Conservation (phyloP, 2,329 filamentous ascomycete species). For the Fusarium sarcochroum region DNA sequence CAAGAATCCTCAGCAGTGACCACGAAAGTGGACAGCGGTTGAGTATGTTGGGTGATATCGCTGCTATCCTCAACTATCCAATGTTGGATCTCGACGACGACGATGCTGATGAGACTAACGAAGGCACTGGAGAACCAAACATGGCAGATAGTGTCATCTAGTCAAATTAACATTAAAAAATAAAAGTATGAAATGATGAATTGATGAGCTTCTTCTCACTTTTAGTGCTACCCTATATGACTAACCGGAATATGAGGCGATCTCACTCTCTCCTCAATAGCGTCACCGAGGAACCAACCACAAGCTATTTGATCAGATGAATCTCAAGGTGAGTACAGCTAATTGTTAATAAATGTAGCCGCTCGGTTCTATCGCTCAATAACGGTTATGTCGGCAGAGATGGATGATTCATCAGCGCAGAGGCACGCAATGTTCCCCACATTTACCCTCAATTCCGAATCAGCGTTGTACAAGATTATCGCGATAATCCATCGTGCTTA, state of each 20-base stretch:
- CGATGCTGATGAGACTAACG: conserved; percentile 59
- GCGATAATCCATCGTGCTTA: background rate
- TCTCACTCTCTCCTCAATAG: background rate
- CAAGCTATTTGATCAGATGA: too few relatives aligned
- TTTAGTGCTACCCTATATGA: conserved; percentile 14
- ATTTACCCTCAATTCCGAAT: background rate
- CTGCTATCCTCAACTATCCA: conserved; percentile 91
- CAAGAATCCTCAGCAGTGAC: conserved; percentile 89
- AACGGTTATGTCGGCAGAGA: background rate
- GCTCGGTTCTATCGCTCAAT: too few relatives aligned
- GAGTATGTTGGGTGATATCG: conserved; percentile 87
- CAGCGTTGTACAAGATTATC: background rate
- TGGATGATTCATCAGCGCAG: background rate
- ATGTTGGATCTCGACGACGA: conserved; percentile 85
- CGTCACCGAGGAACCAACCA: too few relatives aligned
- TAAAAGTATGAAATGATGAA: conserved; percentile 21
- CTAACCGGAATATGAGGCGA: too few relatives aligned
- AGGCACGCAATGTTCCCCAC: background rate
- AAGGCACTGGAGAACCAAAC: conserved; percentile 46
- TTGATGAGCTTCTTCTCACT: conserved; percentile 4
- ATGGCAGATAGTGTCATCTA: conserved; percentile 53
- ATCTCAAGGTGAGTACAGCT: too few relatives aligned
- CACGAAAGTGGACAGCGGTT: conserved; percentile 93
- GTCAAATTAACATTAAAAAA: conserved; percentile 8
- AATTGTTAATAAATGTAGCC: too few relatives aligned